These are phyloP conservation scores for Coemansia sp. DNA, from an alignment of 192 early-diverging fungal genomes.

Conservation along the genomic window DNA sequence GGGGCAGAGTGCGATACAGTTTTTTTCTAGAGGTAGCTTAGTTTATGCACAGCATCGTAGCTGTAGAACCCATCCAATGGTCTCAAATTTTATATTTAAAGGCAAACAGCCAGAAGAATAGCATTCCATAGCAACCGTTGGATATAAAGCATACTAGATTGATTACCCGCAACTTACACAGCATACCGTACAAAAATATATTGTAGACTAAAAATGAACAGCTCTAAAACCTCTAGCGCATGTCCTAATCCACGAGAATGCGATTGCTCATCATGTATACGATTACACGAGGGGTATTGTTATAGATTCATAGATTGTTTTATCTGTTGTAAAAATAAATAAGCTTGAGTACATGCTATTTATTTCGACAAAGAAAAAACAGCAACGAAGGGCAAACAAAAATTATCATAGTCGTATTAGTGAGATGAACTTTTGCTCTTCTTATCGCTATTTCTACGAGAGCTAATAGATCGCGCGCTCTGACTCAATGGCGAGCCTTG, in stretches of 20 bases:
- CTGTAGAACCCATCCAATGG: neutral
- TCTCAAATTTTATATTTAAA: neutral
- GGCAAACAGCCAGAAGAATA: neutral
- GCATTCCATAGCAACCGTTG: neutral
- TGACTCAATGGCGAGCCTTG: conserved; percentile 24
- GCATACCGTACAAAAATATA: neutral
- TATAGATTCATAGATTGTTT: neutral
- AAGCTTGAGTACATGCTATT: neutral
- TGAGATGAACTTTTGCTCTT: conserved; percentile 8
- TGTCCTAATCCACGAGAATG: conserved; percentile 2
- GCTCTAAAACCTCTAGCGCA: neutral
- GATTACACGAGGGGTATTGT: neutral
- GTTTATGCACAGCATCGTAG: neutral
- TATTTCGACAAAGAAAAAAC: neutral
- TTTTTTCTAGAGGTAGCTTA: neutral
- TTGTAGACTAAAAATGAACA: neutral
- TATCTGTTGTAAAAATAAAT: conserved; percentile 15
- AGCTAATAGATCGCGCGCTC: conserved; percentile 14
- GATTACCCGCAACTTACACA: neutral
- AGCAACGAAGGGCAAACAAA: neutral
- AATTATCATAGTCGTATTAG: neutral
- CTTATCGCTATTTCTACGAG: conserved; percentile 24
- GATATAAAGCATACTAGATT: neutral
- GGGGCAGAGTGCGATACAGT: neutral
- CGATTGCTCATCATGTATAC: neutral